These are phyloP conservation scores for Graphilbum fragrans DNA, from an alignment of 2,329 filamentous ascomycete species.

Conservation along the genomic window DNA sequence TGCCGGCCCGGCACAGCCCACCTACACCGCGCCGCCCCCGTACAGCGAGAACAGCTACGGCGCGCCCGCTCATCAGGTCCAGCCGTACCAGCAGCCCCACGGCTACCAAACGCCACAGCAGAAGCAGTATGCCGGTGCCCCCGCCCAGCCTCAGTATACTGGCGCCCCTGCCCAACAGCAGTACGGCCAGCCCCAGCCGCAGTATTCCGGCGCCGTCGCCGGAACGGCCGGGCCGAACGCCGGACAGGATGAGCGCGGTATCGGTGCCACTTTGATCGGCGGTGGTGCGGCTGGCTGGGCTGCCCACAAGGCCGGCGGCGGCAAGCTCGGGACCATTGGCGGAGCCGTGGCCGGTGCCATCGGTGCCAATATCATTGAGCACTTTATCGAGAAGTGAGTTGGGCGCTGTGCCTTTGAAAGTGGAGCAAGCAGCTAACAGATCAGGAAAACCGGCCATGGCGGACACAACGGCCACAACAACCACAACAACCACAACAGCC, in stretches of 20 bases:
- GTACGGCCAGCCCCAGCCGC: neutral
- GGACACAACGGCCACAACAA: neutral
- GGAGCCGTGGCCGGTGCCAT: conserved; percentile 40
- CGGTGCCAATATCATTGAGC: conserved; percentile 39
- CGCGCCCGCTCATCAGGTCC: neutral
- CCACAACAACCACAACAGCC: neutral
- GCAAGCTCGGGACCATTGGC: conserved; percentile 35
- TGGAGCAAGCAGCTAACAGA: neutral
- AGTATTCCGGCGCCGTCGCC: conserved; percentile 7
- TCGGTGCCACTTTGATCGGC: conserved; percentile 40
- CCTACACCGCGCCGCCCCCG: conserved; percentile 12
- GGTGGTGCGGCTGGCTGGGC: conserved; percentile 41
- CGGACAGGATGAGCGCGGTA: conserved; percentile 35
- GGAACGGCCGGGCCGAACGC: conserved; percentile 15
- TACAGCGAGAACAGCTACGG: conserved; percentile 2
- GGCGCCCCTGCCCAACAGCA: conserved; percentile 1
- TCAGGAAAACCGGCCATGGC: neutral
- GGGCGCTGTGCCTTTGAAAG: neutral
- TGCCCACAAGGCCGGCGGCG: conserved; percentile 40
- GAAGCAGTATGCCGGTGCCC: conserved; percentile 12
- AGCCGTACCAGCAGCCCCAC: too few relatives aligned
- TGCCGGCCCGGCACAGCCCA: conserved; percentile 11
- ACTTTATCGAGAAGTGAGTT: conserved; percentile 15
- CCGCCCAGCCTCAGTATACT: conserved; percentile 7
- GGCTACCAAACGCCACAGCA: conserved; percentile 1